phyloP scores from a whole-genome alignment of 2,329 filamentous ascomycete genomes.

The Claviceps citrina region DNA sequence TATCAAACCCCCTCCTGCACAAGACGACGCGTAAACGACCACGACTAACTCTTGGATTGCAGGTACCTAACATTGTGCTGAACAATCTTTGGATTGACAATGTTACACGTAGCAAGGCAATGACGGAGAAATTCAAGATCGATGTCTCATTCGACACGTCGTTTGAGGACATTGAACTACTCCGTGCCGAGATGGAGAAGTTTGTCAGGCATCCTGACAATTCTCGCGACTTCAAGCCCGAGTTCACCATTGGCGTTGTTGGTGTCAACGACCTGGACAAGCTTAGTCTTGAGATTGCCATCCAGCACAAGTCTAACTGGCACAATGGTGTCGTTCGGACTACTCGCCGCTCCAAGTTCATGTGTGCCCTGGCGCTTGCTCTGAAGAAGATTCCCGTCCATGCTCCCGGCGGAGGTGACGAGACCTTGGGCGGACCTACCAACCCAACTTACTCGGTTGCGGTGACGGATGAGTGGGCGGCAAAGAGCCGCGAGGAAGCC shows the following conservation, averaged over 20 bases:
- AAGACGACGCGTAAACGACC: not conserved
- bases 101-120: conserved; percentile 74
- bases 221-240: conserved; percentile 75
- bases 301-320: conserved; percentile 89
- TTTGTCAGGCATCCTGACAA: conserved; percentile 80
- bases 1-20: not conserved
- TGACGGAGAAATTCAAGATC: conserved; percentile 72
- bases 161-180: conserved; percentile 76
- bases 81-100: conserved; percentile 96
- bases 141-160: conserved; percentile 73
- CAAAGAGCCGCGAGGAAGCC: conserved; percentile 44
- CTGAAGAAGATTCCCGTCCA: conserved; percentile 78
- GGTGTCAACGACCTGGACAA: conserved; percentile 79
- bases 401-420: conserved; percentile 57
- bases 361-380: conserved; percentile 78
- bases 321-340: conserved; percentile 72
- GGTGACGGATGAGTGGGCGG: conserved; percentile 54
- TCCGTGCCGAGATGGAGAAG: conserved; percentile 68
- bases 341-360: conserved; percentile 81
- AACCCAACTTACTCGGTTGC: conserved; percentile 73
- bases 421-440: conserved; percentile 45
- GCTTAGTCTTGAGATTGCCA: conserved; percentile 64
- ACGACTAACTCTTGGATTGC: conserved; percentile 27
- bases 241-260: conserved; percentile 62
- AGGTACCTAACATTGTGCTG: conserved; percentile 81